Percentiles rank a stretch among this genome's conserved stretches.
These are phyloP conservation scores for Yarrowia osloensis DNA, from an alignment of 805 yeast species.

Conservation along the genomic window DNA sequence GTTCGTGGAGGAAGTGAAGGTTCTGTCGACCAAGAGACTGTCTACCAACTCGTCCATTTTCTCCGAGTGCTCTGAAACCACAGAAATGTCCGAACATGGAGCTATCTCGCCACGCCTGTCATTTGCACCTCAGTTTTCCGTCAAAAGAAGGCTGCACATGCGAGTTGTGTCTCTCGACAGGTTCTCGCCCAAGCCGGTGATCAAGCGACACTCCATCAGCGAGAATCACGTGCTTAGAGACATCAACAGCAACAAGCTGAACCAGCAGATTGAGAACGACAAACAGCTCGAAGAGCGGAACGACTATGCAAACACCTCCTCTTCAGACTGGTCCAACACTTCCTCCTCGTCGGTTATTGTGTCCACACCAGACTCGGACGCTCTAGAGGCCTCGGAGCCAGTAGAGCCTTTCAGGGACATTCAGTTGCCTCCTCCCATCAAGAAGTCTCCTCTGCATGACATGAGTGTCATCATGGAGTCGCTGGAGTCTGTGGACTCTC, in stretches of 20 bases:
- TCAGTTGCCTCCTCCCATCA: background rate
- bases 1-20: slow-evolving; percentile 2
- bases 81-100: slow-evolving; percentile 16
- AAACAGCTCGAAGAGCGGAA: background rate
- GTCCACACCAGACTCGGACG: background rate
- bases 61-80: slow-evolving; percentile 16
- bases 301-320: slow-evolving; percentile 9
- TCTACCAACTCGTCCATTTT: slow-evolving; percentile 22
- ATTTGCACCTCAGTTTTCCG: background rate
- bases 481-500: background rate
- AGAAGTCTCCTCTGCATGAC: background rate
- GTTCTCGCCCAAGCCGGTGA: slow-evolving; percentile 26
- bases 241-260: background rate
- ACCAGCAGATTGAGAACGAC: slow-evolving; percentile 1
- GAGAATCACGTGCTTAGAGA: slow-evolving; percentile 1
- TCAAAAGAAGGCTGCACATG: slow-evolving; percentile 22
- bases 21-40: slow-evolving; percentile 1
- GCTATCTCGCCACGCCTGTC: background rate
- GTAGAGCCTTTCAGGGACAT: slow-evolving; percentile 2
- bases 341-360: slow-evolving; percentile 11
- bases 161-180: slow-evolving; percentile 13
- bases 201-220: slow-evolving; percentile 12
- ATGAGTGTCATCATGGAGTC: slow-evolving; percentile 23
- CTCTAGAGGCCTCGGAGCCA: slow-evolving; percentile 4
- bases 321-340: slow-evolving; percentile 17